Evolutionary conservation across 371 early-diverging fungal species (phyloP).

Genomic region (Rhizopus delemar): DNA sequence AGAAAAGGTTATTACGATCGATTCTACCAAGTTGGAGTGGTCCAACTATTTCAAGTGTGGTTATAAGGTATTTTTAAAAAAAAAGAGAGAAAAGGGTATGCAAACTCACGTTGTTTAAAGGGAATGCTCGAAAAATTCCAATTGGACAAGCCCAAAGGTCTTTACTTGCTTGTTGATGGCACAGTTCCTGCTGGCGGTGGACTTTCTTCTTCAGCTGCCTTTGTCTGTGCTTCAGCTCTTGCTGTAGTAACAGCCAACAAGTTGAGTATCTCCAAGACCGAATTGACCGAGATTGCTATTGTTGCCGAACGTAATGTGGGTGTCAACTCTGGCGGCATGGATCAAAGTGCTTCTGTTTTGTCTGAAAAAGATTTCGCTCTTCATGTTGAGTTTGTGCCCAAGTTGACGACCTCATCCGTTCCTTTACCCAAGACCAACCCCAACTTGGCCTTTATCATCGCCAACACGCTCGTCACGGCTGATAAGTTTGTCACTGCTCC

Average conservation of each 20-base stretch:
- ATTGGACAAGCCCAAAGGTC: conserved; percentile 62
- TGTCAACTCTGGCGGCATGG: conserved; percentile 89
- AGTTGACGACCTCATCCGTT: conserved; percentile 66
- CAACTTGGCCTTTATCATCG: conserved; percentile 80
- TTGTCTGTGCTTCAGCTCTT: conserved; percentile 78
- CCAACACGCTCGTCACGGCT: conserved; percentile 84
- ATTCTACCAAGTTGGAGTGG: conserved; percentile 72
- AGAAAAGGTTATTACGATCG: conserved; percentile 66
- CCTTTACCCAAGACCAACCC: conserved; percentile 57
- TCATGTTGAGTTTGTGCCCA: conserved; percentile 86
- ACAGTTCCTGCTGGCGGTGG: conserved; percentile 86
- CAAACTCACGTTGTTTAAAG: conserved; percentile 22
- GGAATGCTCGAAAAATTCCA: conserved; percentile 68
- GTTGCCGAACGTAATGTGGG: conserved; percentile 82
- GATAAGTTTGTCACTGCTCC: conserved; percentile 92
- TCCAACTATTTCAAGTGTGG: conserved; percentile 89
- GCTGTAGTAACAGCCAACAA: conserved; percentile 66
- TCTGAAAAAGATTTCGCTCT: conserved; percentile 71
- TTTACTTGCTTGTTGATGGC: conserved; percentile 74
- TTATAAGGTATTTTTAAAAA: conserved; percentile 57
- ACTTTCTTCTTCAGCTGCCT: conserved; percentile 83
- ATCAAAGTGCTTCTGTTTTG: conserved; percentile 88
- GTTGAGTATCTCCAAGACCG: conserved; percentile 56
- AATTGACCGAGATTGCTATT: conserved; percentile 77
- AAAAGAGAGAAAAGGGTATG: not conserved